Percentiles rank a stretch among this genome's conserved stretches.
phyloP scores from a whole-genome alignment of 2,329 filamentous ascomycete species.

The Fusarium humuli region DNA sequence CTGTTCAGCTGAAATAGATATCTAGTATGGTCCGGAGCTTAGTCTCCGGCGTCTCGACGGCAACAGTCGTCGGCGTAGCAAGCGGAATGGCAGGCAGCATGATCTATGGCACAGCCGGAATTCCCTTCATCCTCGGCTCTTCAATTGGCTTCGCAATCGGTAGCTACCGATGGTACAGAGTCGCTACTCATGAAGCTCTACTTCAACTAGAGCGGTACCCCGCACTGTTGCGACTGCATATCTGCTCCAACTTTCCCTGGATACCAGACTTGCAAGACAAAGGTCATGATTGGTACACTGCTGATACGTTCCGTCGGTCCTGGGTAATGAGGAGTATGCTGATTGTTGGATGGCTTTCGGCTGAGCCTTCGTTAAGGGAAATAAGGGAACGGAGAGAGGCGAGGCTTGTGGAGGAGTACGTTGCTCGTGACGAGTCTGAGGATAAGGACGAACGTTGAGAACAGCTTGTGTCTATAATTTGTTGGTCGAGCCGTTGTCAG shows the following conservation, averaged over 20 bases:
- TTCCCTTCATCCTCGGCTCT: not conserved
- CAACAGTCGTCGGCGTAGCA: not conserved
- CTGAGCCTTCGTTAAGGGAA: not conserved
- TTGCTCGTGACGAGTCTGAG: not conserved
- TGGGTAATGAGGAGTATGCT: slow-evolving; percentile 15
- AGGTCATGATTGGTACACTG: not conserved
- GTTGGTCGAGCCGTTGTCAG: slow-evolving; percentile 52
- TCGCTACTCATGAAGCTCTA: slow-evolving; percentile 9
- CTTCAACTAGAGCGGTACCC: slow-evolving; percentile 3
- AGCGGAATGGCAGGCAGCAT: slow-evolving; percentile 14
- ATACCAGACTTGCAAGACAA: not conserved
- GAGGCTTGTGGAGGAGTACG: not conserved
- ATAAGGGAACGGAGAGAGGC: slow-evolving; percentile 3
- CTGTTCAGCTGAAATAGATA: rapidly evolving
- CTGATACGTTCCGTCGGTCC: not conserved
- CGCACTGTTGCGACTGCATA: not conserved
- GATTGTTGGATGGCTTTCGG: slow-evolving; percentile 13
- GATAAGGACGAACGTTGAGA: not conserved
- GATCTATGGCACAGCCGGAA: slow-evolving; percentile 10
- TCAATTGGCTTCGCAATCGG: slow-evolving; percentile 3
- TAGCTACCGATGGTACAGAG: slow-evolving; percentile 11
- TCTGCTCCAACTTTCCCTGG: slow-evolving; percentile 10
- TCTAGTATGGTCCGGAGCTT: slow-evolving; percentile 1
- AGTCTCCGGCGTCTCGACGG: slow-evolving; percentile 6
- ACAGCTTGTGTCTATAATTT: slow-evolving; percentile 41